Conservation (phyloP, 805 yeast species). For the Yamadazyma sp. region DNA sequence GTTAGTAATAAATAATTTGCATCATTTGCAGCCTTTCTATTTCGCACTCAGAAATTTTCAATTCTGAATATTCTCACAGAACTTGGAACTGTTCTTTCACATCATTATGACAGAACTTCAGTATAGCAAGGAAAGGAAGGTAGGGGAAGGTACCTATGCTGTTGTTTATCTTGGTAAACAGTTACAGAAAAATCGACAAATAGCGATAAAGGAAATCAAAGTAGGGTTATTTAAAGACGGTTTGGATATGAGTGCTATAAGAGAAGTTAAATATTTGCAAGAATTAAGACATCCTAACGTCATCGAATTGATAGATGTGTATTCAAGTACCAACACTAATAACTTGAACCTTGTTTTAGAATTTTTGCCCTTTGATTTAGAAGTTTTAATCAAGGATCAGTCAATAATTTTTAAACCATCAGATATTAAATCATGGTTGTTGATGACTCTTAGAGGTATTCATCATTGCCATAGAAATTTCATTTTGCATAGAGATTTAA, state of each 20-base stretch:
- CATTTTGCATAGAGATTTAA: conserved; percentile 87
- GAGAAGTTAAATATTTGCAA: conserved; percentile 86
- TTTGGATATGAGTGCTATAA: conserved; percentile 93
- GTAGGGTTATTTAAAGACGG: conserved; percentile 95
- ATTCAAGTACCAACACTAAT: conserved; percentile 51
- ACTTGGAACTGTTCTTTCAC: too few relatives aligned
- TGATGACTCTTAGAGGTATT: conserved; percentile 92
- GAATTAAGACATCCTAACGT: conserved; percentile 72
- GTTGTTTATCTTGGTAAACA: conserved; percentile 86
- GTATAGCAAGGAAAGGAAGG: conserved; percentile 67
- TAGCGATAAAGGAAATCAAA: conserved; percentile 95
- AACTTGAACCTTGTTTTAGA: conserved; percentile 86
- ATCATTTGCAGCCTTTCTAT: too few relatives aligned
- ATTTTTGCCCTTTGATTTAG: conserved; percentile 83
- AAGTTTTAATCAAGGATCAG: conserved; percentile 80
- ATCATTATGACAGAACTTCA: conserved; percentile 11
- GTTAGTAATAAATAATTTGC: too few relatives aligned
- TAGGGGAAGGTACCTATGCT: conserved; percentile 99
- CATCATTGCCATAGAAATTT: conserved; percentile 94
- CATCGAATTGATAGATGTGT: conserved; percentile 86
- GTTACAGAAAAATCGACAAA: conserved; percentile 47
- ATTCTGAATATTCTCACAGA: too few relatives aligned
- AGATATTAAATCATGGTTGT: conserved; percentile 88
- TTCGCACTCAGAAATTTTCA: too few relatives aligned
- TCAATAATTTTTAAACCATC: conserved; percentile 73